A percentile compares a stretch with the other conserved stretches of the same genome.
Evolutionary conservation across 192 early-diverging fungal genomes (phyloP).

Genomic region (Linnemannia schmuckeri): DNA sequence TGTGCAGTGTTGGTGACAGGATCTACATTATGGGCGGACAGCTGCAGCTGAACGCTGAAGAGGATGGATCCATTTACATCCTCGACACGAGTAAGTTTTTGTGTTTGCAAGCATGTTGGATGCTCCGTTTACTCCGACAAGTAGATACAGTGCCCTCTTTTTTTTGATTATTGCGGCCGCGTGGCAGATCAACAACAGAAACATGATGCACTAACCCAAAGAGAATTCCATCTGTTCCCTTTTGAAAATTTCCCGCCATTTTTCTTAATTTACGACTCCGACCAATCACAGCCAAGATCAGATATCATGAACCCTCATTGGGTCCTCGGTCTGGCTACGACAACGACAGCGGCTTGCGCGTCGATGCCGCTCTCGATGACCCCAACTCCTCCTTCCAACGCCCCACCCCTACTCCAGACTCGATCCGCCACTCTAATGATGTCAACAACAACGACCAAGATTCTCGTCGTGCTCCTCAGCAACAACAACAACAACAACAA

Average conservation of each 20-base stretch:
- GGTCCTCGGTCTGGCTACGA: conserved; percentile 28
- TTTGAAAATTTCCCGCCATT: neutral
- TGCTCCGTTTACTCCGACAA: neutral
- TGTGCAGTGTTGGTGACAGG: conserved; percentile 61
- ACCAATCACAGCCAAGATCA: conserved; percentile 39
- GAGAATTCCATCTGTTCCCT: neutral
- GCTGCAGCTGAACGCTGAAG: conserved; percentile 47
- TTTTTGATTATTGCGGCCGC: neutral
- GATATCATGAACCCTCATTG: conserved; percentile 44
- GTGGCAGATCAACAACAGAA: neutral
- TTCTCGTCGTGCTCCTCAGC: conserved; percentile 12
- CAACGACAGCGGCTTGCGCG: conserved; percentile 21
- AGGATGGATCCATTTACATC: conserved; percentile 35
- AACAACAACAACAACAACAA: conserved; percentile 8
- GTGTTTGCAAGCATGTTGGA: neutral
- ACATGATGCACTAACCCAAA: neutral
- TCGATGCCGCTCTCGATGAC: conserved; percentile 20
- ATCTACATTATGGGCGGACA: conserved; percentile 70
- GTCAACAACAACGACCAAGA: conserved; percentile 11
- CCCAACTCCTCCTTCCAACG: conserved; percentile 15
- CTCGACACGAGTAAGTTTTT: conserved; percentile 50
- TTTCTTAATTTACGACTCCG: conserved; percentile 1
- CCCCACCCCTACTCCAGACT: conserved; percentile 39
- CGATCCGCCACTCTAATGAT: conserved; percentile 33
- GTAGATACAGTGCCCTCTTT: neutral